phyloP scores from a whole-genome alignment of 805 yeast genomes.

The Pichia scutulata region DNA sequence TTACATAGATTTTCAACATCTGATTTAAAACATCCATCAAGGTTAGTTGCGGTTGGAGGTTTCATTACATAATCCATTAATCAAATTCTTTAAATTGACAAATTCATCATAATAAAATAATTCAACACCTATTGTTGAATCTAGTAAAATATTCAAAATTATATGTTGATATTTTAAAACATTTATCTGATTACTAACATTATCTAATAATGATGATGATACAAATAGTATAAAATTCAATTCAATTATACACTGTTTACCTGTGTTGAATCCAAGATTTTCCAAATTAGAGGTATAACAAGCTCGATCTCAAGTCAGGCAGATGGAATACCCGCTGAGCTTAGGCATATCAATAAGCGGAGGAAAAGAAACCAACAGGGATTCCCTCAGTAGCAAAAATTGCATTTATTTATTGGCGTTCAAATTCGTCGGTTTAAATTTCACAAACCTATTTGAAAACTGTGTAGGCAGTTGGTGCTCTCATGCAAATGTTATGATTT shows the following conservation, averaged over 20 bases:
- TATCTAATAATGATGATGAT: slow-evolving; percentile 63
- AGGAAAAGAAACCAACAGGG: too few relatives aligned
- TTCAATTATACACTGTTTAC: slow-evolving; percentile 46
- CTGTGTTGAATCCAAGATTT: slow-evolving; percentile 51
- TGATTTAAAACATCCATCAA: slow-evolving; percentile 38
- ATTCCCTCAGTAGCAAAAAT: too few relatives aligned
- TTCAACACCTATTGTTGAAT: slow-evolving; percentile 70
- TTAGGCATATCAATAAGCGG: too few relatives aligned
- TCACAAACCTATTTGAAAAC: too few relatives aligned
- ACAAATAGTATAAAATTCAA: slow-evolving; percentile 58
- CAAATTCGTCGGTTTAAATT: too few relatives aligned
- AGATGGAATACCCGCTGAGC: too few relatives aligned
- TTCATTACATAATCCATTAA: slow-evolving; percentile 42
- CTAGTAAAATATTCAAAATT: slow-evolving; percentile 53
- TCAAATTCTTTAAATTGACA: slow-evolving; percentile 45
- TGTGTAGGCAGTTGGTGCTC: too few relatives aligned
- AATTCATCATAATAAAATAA: slow-evolving; percentile 53
- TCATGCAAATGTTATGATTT: too few relatives aligned
- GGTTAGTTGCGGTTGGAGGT: slow-evolving; percentile 48
- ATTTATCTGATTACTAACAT: slow-evolving; percentile 37
- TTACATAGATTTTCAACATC: slow-evolving; percentile 25
- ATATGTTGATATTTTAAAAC: slow-evolving; percentile 49
- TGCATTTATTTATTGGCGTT: too few relatives aligned
- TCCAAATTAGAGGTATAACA: slow-evolving; percentile 29
- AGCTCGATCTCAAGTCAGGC: too few relatives aligned